Evolutionary conservation across 805 yeast genomes (phyloP).

Genomic region (Torulaspora indica): DNA sequence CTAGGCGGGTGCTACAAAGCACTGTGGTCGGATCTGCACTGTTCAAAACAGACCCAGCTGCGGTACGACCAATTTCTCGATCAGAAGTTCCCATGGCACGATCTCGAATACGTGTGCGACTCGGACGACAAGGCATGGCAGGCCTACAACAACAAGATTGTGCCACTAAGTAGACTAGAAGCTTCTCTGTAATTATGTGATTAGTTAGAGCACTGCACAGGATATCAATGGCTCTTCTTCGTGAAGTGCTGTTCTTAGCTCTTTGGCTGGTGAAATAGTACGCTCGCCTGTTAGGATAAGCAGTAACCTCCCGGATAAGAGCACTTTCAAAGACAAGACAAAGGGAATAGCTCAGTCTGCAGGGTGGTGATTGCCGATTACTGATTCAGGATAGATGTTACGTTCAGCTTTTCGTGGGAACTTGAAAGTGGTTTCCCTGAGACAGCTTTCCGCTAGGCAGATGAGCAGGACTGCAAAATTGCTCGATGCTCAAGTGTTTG

Average conservation of each 20-base stretch:
- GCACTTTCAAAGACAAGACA: not conserved
- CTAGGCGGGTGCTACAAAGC: constrained; percentile 88
- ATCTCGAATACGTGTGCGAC: constrained; percentile 28
- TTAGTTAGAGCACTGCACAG: not conserved
- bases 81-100: constrained; percentile 46
- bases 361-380: not conserved
- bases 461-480: constrained; percentile 27
- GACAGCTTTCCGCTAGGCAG: constrained; percentile 14
- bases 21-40: constrained; percentile 55
- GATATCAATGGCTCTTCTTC: too few species aligned
- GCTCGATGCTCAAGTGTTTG: constrained; percentile 46
- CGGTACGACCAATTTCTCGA: constrained; percentile 45
- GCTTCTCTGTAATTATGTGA: constrained; percentile 9
- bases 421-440: constrained; percentile 7
- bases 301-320: not conserved
- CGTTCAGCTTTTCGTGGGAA: constrained; percentile 9
- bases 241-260: not conserved
- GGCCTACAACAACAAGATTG: constrained; percentile 30
- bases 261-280: not conserved
- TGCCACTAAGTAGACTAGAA: constrained; percentile 33
- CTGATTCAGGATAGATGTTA: constrained; percentile 6
- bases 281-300: not conserved
- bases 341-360: not conserved
- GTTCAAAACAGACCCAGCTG: constrained; percentile 18
- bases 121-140: constrained; percentile 30